Evolutionary conservation across 305 asterid species (phyloP).

Genomic region (Ilex paraguariensis): DNA sequence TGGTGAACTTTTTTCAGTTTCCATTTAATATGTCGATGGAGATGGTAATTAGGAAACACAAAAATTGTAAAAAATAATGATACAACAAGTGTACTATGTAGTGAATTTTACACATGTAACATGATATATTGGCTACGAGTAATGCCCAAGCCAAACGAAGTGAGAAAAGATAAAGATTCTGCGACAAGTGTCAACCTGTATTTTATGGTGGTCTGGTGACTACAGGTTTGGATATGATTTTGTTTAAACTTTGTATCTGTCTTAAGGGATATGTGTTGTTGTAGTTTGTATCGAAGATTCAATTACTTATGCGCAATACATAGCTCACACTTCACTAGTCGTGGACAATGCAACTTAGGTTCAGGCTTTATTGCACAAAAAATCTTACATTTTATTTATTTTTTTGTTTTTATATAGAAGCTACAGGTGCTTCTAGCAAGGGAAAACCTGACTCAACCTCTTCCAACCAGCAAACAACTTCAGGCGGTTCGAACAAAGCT

Average conservation of each 20-base stretch:
- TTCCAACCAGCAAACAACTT: slow-evolving; percentile 14
- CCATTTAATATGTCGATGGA: background rate
- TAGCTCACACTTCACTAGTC: background rate
- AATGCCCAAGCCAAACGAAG: no score
- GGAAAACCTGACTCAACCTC: slow-evolving; percentile 8
- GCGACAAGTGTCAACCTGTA: no score
- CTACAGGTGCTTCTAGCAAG: slow-evolving; percentile 16
- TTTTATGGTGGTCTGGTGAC: no score
- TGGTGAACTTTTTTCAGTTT: background rate
- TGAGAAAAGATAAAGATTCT: no score
- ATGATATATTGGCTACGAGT: no score
- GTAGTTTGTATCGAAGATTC: background rate
- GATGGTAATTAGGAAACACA: background rate
- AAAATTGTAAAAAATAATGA: background rate
- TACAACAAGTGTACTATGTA: background rate
- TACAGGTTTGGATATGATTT: no score
- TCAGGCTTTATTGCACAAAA: background rate
- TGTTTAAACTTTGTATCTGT: no score
- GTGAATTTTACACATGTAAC: background rate
- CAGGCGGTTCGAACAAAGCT: slow-evolving; percentile 8
- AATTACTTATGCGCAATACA: background rate
- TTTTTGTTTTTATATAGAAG: slow-evolving; percentile 24
- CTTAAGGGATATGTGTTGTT: no score
- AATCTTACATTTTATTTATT: background rate
- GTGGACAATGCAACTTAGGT: background rate